phyloP scores from a whole-genome alignment of 768 basidiomycete genomes.

The Kwoniella sp. region DNA sequence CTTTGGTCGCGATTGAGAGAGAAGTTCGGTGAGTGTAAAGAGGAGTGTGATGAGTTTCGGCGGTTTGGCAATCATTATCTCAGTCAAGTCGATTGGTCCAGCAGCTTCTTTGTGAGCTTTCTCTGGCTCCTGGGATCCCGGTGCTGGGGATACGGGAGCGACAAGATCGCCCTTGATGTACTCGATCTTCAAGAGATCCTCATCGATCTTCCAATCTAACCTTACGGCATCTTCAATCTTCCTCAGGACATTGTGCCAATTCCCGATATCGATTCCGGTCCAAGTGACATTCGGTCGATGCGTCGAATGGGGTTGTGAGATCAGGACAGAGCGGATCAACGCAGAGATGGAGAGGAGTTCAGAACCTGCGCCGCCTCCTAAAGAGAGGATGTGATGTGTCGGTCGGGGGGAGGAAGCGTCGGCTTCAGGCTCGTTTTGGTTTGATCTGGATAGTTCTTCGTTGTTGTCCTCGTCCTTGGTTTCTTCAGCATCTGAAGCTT shows the following conservation, averaged over 20 bases:
- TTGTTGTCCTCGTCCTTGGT: not conserved
- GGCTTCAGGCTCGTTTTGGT: not conserved
- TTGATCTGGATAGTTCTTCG: not conserved
- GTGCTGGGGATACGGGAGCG: not conserved
- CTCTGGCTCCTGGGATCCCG: too few relatives aligned
- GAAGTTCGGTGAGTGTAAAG: conserved; percentile 54
- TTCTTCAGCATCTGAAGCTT: not conserved
- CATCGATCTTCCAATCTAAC: conserved; percentile 19
- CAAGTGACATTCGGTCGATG: conserved; percentile 17
- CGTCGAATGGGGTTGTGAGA: conserved; percentile 12
- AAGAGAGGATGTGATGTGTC: conserved; percentile 39
- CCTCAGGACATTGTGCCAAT: conserved; percentile 34
- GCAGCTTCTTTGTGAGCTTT: not conserved
- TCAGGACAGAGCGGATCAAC: conserved; percentile 18
- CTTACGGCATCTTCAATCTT: conserved; percentile 19
- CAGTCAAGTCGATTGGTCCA: conserved; percentile 7
- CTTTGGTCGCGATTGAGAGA: conserved; percentile 47
- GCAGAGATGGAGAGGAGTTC: conserved; percentile 48
- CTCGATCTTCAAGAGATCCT: conserved; percentile 1
- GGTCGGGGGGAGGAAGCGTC: conserved; percentile 2
- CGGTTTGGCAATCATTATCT: conserved; percentile 7
- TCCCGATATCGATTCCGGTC: conserved; percentile 51
- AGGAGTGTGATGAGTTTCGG: conserved; percentile 50
- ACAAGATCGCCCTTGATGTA: conserved; percentile 32
- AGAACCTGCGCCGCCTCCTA: conserved; percentile 54